Base-by-base conservation (phyloP, 495 filamentous ascomycete species). In the Achaetomiella virescens region DNA sequence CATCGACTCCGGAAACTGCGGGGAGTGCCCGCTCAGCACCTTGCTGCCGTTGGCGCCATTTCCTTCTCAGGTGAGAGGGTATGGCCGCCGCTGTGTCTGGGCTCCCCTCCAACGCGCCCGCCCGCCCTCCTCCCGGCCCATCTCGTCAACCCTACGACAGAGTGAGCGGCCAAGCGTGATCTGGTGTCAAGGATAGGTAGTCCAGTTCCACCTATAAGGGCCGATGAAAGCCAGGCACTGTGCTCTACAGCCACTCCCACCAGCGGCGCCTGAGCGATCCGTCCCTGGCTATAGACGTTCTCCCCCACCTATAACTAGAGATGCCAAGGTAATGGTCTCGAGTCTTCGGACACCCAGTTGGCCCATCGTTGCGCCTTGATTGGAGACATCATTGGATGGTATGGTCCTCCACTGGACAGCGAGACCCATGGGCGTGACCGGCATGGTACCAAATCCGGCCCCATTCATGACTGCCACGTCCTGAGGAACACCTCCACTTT, bases 381-480 rank as follows among this genome's bases (percentile, higher is more conserved):
- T 57, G 46, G 27, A 22, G 42, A 38, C 48, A 53, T 42, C 48
- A 66, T 68, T 63, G 65, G 65, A 57, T 48, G 53, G 24, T 35
- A 46, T 38, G 1, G 22, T 54, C 60, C 60, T 56, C 61, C 59
- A 60, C 59, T 55, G 47, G 41, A n/a, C 41, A 50, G 50, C 33
- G 43, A 60, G 49, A 66, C 42, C 64, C 63, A 63, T 48, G 59
- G 50, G 48, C 55, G 54, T 51, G n/a, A 47, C 42, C 45, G 57
- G 52, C 42, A 37, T 62, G 66, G 66, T 65, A 69, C 50, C 64
- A 61, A 66, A 59, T 61, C 60, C 48, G 50, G 49, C 43, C 48
- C 44, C 60, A 20, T 46, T 48, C 57, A 40, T 12, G 17, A 37
- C 22, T 43, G 55, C 59, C 46, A 48, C 46, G 52, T 60, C 48